Evolutionary conservation across 202 grass and related monocot species (phyloP).

Genomic region (Carex arenaria): DNA sequence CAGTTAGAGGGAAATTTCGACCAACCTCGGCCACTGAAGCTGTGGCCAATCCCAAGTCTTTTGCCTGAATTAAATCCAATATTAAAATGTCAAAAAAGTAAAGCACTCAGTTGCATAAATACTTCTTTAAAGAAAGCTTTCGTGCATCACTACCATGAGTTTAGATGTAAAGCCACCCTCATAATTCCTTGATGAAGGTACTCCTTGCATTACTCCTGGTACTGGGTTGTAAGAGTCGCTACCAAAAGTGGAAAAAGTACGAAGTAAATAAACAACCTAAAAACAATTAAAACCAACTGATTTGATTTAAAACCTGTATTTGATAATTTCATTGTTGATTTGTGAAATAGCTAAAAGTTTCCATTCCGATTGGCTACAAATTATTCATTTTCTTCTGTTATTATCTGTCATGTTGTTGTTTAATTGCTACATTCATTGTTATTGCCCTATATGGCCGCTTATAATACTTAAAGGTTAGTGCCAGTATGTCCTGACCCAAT

Average conservation of each 20-base stretch:
- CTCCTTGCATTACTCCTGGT: conserved; percentile 67
- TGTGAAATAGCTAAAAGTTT: not conserved
- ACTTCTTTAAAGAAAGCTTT: not conserved
- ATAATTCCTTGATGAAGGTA: conserved; percentile 82
- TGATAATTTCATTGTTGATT: not conserved
- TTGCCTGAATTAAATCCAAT: conserved; percentile 46
- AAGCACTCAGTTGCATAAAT: not conserved
- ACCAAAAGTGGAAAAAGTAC: not conserved
- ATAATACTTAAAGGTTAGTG: not conserved
- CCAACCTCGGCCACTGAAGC: conserved; percentile 45
- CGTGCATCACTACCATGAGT: conserved; percentile 55
- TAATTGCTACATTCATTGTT: not conserved
- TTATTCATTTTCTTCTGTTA: not conserved
- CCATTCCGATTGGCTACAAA: not conserved
- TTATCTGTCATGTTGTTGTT: not conserved
- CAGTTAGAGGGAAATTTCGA: conserved; percentile 51
- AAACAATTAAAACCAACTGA: not conserved
- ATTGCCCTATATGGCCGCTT: not conserved
- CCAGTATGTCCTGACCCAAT: not conserved
- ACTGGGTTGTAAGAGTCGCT: conserved; percentile 97
- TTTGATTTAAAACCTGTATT: not conserved
- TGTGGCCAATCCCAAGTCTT: conserved; percentile 76
- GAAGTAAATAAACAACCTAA: not conserved
- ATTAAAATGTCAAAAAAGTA: conserved; percentile 8
- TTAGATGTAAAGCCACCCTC: conserved; percentile 80